Percentiles rank a stretch among this genome's conserved stretches.
Evolutionary conservation across 441 rosid genomes (phyloP).

Genomic region (Erysimum pusillum): DNA sequence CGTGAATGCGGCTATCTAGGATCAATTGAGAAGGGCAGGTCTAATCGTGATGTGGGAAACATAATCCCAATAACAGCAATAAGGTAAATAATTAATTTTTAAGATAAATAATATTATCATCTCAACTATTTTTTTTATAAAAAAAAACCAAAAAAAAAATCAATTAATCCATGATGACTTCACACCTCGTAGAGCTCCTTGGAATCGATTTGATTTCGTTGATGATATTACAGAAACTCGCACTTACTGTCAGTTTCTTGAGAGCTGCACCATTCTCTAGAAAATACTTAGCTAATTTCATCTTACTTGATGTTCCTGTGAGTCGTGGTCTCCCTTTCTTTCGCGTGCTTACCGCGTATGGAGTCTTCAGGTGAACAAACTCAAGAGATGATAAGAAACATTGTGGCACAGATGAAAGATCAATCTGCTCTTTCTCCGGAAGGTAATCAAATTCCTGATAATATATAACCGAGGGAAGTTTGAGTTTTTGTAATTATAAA

Average conservation of each 20-base stretch:
- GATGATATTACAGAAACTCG: conserved; percentile 38
- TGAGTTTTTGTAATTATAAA: not conserved
- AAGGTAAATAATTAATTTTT: no score
- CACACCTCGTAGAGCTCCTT: conserved; percentile 28
- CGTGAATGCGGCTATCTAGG: not conserved
- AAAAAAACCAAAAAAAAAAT: no score
- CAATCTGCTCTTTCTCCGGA: conserved; percentile 7
- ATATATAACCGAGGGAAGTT: not conserved
- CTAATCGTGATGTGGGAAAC: no score
- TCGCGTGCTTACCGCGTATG: not conserved
- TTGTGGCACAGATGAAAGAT: conserved; percentile 28
- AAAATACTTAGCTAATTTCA: conserved; percentile 41
- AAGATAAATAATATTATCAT: no score
- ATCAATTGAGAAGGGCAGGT: no score
- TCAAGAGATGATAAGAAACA: conserved; percentile 39
- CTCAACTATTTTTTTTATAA: no score
- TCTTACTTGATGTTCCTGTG: conserved; percentile 27
- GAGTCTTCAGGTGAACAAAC: conserved; percentile 29
- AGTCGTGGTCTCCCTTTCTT: conserved; percentile 22
- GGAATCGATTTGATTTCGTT: conserved; percentile 29
- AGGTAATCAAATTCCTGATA: conserved; percentile 31
- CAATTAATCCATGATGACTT: conserved; percentile 36
- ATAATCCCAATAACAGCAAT: no score
- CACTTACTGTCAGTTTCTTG: conserved; percentile 25
- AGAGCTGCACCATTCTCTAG: conserved; percentile 34